Evolutionary conservation across 2,329 filamentous ascomycete species (phyloP), one percentile per base, ranked within the genome.

Genomic region (Penicillium sp.): DNA sequence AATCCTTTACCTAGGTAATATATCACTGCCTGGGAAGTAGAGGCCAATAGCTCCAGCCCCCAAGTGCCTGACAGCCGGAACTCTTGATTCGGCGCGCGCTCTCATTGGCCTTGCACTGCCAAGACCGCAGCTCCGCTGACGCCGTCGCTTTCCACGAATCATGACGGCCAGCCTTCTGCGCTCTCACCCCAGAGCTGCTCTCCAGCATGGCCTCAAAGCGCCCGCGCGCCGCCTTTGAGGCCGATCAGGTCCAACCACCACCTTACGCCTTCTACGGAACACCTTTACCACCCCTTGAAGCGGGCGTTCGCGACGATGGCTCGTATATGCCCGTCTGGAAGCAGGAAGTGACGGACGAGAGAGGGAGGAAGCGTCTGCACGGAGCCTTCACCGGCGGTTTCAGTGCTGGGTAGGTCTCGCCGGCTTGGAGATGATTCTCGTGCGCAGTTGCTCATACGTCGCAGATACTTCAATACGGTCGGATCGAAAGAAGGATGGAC

Each of bases 401-500:
- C 72, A 96, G 89, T 72, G 93, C 93, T 72, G 93, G 93, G 84
- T 91, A 79, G 73, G 81, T 27, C 27, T 15, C 13, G 25, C 19
- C 2, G 7, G 23, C 9, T 3, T 3, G 10, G 7, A 8, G 11
- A 25, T 5, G 10, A 4, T 34, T 11, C n/a, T n/a, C n/a, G 8
- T 14, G 25, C 18, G 20, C 19, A 26, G 13, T 7, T 15, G 16
- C 46, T 52, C 13, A 53, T 25, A n/a, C n/a, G 41, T 21, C 59
- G 49, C 65, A 91, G 87, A 54, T 96, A 97, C 69, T 97, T 93
- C 71, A 98, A 98, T 64, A 95, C 90, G 4, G 93, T 97, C 53
- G 93, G 93, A 37, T 96, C 91, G 41, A 97, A 97, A 67, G 91
- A 98, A 74, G 93, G 93, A 71, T 98, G 91, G 91, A 84, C 87